Percentiles rank a stretch among this genome's conserved stretches.
These are phyloP conservation scores for Lablab purpureus DNA, from an alignment of 306 rosid genomes.

Conservation along the genomic window DNA sequence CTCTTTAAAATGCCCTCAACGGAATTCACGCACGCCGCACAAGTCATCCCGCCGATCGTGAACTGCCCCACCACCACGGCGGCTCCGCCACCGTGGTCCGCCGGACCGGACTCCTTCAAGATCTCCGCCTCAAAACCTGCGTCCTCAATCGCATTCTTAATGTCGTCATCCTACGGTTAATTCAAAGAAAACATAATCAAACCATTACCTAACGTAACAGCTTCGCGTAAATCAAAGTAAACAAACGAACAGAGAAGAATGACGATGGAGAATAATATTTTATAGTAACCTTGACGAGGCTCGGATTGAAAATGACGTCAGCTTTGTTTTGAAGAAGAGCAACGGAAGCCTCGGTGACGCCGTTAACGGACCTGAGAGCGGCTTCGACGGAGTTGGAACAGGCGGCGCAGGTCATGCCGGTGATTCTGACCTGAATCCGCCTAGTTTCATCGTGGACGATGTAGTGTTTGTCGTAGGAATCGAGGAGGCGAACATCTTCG, in stretches of 20 bases:
- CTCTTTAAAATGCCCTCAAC: constrained; percentile 76
- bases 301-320: constrained; percentile 71
- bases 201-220: constrained; percentile 24
- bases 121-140: constrained; percentile 93
- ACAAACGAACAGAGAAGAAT: neutral
- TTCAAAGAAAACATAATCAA: constrained; percentile 19
- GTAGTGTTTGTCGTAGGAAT: constrained; percentile 58
- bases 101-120: constrained; percentile 58
- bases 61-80: constrained; percentile 63
- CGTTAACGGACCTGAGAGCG: constrained; percentile 67
- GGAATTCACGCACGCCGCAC: constrained; percentile 94
- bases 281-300: constrained; percentile 69
- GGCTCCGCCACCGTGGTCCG: neutral
- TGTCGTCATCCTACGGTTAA: constrained; percentile 67
- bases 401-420: constrained; percentile 95
- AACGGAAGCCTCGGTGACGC: constrained; percentile 75
- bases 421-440: constrained; percentile 70
- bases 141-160: constrained; percentile 86
- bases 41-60: constrained; percentile 92
- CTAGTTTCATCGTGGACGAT: constrained; percentile 49
- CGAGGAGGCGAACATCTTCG: constrained; percentile 80
- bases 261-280: neutral
- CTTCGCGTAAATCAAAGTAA: constrained; percentile 2
- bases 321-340: constrained; percentile 90
- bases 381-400: constrained; percentile 86